Conservation (phyloP, 1,284 basidiomycete species). For the Ustilago tritici region DNA sequence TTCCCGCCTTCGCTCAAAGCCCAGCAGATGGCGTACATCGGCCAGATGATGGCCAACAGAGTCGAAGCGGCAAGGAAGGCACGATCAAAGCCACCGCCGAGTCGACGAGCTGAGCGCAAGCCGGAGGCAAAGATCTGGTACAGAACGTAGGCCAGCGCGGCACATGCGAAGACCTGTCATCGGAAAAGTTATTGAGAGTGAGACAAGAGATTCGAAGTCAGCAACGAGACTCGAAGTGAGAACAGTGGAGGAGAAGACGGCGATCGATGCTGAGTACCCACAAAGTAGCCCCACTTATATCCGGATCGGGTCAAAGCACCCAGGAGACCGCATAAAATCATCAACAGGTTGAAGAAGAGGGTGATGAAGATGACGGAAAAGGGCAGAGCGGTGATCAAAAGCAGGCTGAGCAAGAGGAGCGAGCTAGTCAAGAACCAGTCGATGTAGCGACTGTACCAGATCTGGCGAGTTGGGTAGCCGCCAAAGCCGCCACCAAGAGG, state of each 20-base stretch:
- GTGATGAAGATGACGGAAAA: conserved; percentile 74
- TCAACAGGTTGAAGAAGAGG: conserved; percentile 73
- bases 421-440: conserved; percentile 73
- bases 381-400: conserved; percentile 74
- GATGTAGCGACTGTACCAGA: conserved; percentile 72
- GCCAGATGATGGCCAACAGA: conserved; percentile 54
- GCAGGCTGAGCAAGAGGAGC: conserved; percentile 73
- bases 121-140: conserved; percentile 67
- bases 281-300: conserved; percentile 73
- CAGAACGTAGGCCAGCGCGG: conserved; percentile 70
- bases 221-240: background rate
- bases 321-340: conserved; percentile 74
- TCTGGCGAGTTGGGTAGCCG: conserved; percentile 72
- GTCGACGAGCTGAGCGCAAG: conserved; percentile 69
- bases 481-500: conserved; percentile 25
- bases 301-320: conserved; percentile 73
- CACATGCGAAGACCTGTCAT: conserved; percentile 69
- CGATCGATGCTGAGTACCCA: conserved; percentile 38
- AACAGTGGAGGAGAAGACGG: background rate
- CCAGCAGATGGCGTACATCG: conserved; percentile 70
- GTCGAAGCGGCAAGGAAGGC: conserved; percentile 71
- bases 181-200: background rate
- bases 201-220: background rate
- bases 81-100: conserved; percentile 69
- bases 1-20: conserved; percentile 74